phyloP scores from a whole-genome alignment of 768 basidiomycete species.

The Fistulinella prunicolor region DNA sequence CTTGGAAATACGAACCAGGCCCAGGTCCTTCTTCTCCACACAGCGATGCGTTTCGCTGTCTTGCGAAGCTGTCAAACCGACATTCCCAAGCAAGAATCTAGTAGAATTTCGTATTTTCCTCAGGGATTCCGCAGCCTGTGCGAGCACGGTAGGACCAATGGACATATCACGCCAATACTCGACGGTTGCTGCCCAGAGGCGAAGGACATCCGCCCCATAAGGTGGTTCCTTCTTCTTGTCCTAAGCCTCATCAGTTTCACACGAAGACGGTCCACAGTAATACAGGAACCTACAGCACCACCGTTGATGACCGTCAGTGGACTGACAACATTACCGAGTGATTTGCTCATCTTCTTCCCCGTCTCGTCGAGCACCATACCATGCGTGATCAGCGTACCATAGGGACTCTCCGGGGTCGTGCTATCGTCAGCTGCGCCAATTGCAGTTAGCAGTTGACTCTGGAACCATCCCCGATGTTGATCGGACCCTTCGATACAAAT shows the following conservation, averaged over 20 bases:
- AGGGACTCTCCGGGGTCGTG: constrained; percentile 48
- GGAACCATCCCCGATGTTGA: constrained; percentile 99
- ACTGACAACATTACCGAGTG: constrained; percentile 85
- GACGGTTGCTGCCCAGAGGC: constrained; percentile 89
- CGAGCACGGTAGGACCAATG: constrained; percentile 74
- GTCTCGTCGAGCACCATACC: constrained; percentile 93
- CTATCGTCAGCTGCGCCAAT: constrained; percentile 39
- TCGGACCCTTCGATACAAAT: constrained; percentile 94
- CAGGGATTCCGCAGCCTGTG: constrained; percentile 70
- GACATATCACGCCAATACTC: constrained; percentile 89
- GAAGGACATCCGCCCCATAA: constrained; percentile 82
- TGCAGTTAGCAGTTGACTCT: constrained; percentile 86
- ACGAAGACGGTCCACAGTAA: not conserved
- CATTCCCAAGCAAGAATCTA: constrained; percentile 83
- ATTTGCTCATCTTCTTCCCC: constrained; percentile 97
- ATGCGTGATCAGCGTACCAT: constrained; percentile 83
- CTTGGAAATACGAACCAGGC: constrained; percentile 49
- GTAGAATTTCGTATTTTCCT: constrained; percentile 85
- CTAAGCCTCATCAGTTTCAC: constrained; percentile 34
- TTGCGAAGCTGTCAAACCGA: constrained; percentile 36
- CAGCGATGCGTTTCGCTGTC: not conserved
- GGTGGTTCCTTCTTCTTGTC: constrained; percentile 68
- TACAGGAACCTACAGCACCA: constrained; percentile 53
- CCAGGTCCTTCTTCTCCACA: constrained; percentile 44
- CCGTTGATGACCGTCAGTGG: constrained; percentile 81